phyloP scores from a whole-genome alignment of 805 yeast genomes.

The Ogataea nonfermentans region DNA sequence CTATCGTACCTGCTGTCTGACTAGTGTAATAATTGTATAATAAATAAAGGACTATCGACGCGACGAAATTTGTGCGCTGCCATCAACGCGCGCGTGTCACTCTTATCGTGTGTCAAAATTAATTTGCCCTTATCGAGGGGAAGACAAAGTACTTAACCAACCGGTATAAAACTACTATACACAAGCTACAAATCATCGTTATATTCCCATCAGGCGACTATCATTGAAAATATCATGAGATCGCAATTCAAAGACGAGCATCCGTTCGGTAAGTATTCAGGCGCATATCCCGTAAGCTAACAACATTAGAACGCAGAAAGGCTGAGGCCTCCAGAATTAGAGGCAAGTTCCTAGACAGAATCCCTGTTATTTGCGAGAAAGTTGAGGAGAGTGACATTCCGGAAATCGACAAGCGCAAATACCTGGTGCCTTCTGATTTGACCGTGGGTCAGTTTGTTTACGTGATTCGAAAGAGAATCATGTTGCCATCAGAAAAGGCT shows the following conservation, averaged over 20 bases:
- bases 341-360: slow-evolving; percentile 84
- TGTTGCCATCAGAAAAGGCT: slow-evolving; percentile 95
- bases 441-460: slow-evolving; percentile 98
- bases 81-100: slow-evolving; percentile 15
- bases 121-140: slow-evolving; percentile 18
- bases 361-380: slow-evolving; percentile 96
- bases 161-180: slow-evolving; percentile 1
- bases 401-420: slow-evolving; percentile 95
- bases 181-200: slow-evolving; percentile 4
- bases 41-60: slow-evolving; percentile 17
- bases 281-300: slow-evolving; percentile 3
- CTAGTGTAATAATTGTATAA: slow-evolving; percentile 7
- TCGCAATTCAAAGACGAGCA: slow-evolving; percentile 94
- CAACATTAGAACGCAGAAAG: slow-evolving; percentile 68
- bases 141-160: slow-evolving; percentile 7
- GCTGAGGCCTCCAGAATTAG: slow-evolving; percentile 92
- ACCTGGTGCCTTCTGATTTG: slow-evolving; percentile 91
- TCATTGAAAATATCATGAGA: slow-evolving; percentile 53
- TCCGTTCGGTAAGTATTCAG: slow-evolving; percentile 70
- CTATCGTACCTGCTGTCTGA: slow-evolving; percentile 15
- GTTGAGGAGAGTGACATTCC: slow-evolving; percentile 96
- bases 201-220: slow-evolving; percentile 3
- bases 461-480: slow-evolving; percentile 93
- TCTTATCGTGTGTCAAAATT: slow-evolving; percentile 18
- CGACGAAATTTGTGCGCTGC: slow-evolving; percentile 8